A percentile compares a stretch with the other conserved stretches of the same genome.
Conservation (phyloP, 805 yeast species). For the Starmera amethionina region DNA sequence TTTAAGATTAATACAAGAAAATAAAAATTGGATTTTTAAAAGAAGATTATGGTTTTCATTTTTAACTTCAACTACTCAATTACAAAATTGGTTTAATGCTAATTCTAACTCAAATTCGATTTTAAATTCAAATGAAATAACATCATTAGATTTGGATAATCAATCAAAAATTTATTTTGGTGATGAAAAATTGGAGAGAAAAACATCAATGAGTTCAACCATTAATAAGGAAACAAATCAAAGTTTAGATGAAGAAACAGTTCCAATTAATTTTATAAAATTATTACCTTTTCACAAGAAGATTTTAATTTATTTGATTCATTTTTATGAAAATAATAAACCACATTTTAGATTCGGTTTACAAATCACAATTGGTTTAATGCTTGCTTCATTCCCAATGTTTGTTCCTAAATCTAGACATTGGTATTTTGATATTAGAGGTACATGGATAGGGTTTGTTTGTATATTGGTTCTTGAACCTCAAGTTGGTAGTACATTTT, state of each 20-base stretch:
- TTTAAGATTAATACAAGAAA: constrained; percentile 21
- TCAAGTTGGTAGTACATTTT: constrained; percentile 40
- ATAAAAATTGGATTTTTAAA: constrained; percentile 23
- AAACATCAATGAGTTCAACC: neutral
- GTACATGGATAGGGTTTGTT: constrained; percentile 46
- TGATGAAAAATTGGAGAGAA: neutral
- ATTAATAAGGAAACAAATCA: neutral
- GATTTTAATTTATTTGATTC: neutral
- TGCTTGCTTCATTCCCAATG: constrained; percentile 41
- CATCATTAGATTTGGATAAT: constrained; percentile 23
- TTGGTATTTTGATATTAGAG: constrained; percentile 40
- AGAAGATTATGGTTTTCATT: constrained; percentile 36
- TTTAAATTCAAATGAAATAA: constrained; percentile 22
- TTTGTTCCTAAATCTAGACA: constrained; percentile 33
- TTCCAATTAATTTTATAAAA: neutral
- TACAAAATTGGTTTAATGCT: constrained; percentile 28
- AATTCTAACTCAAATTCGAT: constrained; percentile 5
- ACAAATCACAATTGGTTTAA: constrained; percentile 34
- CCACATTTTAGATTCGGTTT: constrained; percentile 35
- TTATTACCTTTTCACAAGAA: neutral
- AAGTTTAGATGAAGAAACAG: neutral
- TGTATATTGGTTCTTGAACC: constrained; percentile 40
- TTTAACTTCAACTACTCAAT: constrained; percentile 22
- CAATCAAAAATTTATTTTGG: constrained; percentile 4
- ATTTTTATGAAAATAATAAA: constrained; percentile 10